Conservation (phyloP, 2,329 filamentous ascomycete genomes). For the Cercospora sojina region DNA sequence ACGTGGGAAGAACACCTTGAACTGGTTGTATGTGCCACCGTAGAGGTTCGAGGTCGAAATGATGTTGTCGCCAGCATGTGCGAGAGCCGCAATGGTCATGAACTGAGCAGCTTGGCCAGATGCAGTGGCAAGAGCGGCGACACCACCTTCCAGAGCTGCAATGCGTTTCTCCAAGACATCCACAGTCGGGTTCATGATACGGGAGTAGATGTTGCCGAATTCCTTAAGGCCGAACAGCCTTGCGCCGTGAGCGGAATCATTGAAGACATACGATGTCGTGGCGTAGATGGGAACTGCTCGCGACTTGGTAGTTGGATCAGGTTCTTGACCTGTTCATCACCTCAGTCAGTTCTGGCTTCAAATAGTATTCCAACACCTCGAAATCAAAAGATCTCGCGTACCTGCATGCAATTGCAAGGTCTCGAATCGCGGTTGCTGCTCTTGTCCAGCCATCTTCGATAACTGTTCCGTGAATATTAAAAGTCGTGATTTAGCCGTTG, state of each 20-base stretch:
- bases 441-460: constrained; percentile 37
- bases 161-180: constrained; percentile 97
- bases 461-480: constrained; percentile 32
- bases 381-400: constrained; percentile 27
- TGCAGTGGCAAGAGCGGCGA: constrained; percentile 77
- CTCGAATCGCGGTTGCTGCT: constrained; percentile 49
- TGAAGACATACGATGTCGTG: constrained; percentile 86
- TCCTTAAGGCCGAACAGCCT: constrained; percentile 96
- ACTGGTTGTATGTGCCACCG: constrained; percentile 94
- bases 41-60: constrained; percentile 88
- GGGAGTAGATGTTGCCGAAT: constrained; percentile 95
- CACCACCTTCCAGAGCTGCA: constrained; percentile 90
- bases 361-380: background rate
- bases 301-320: constrained; percentile 78
- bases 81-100: constrained; percentile 82
- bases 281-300: constrained; percentile 96
- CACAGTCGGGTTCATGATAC: constrained; percentile 93
- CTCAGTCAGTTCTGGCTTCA: constrained; percentile 1
- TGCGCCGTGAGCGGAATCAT: constrained; percentile 93
- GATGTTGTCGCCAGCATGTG: constrained; percentile 87
- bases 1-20: constrained; percentile 87
- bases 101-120: constrained; percentile 92
- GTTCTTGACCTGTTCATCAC: constrained; percentile 61
- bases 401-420: constrained; percentile 54
- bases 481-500: constrained; percentile 26